Evolutionary conservation across 2,329 filamentous ascomycete genomes (phyloP), one percentile per base, ranked within the genome.

Genomic region (Herpotrichia juniperi): DNA sequence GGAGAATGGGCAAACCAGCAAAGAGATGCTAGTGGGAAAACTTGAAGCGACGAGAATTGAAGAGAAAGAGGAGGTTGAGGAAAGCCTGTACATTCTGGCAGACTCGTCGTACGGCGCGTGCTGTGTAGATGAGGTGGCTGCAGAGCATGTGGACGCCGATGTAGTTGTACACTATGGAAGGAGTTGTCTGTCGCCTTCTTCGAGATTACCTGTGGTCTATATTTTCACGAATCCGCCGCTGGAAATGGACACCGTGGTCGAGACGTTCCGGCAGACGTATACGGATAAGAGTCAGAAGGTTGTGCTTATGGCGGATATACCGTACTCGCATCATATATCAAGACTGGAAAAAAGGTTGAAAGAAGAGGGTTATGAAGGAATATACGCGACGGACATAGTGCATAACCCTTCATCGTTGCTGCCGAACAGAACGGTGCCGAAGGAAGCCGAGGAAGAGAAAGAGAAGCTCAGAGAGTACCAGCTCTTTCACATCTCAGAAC

Each of bases 51-150:
- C 53, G 2, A 49, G 50, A 1, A 51, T 66, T 37, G 50, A 63
- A 14, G 44, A 58, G 17, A 50, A 55, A n/a, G 50, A 56, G 9
- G 61, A 74, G 2, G 68, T 73, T 8, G 77, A 74, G 37, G 74
- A 76, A 48, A 75, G 81, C 56, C 80, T 97, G 46, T 96, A 90
- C 63, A 93, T 99, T 54, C 79, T 99, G 16, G 94, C 89, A 26
- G 94, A 99, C 73, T 97, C 94, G 2, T 97, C 93, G 1, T 99
- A 97, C 74, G 96, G 94, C 53, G 88, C 93, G 0, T 99, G 94
- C 76, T 99, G 94, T 67, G 93, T 97, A 16, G 94, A 99, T 67
- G 94, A 99, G 76, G 88, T 97, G 34, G 94, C 94, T 0, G 94
- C 94, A 2, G 93, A 99, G 72, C 94, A 99, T 71, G 89, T 91